These are phyloP conservation scores for Vinca minor DNA, from an alignment of 257 asterid genomes.

Conservation along the genomic window DNA sequence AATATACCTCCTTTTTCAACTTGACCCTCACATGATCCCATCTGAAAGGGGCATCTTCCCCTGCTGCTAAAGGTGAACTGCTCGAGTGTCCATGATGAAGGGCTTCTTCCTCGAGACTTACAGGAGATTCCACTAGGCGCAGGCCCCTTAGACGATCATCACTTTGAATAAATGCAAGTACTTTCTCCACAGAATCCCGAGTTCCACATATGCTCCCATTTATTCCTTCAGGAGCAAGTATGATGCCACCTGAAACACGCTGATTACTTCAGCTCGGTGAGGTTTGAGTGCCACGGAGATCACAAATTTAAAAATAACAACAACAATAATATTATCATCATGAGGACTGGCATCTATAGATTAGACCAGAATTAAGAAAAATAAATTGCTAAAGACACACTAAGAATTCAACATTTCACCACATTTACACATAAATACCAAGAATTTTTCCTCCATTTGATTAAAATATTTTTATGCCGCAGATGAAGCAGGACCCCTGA, in stretches of 20 bases:
- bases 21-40: conserved; percentile 99
- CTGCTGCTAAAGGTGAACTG: conserved; percentile 92
- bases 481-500: too few relatives aligned
- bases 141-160: conserved; percentile 72
- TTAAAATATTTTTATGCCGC: background rate
- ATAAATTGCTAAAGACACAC: background rate
- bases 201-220: conserved; percentile 92
- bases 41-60: conserved; percentile 96
- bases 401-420: background rate
- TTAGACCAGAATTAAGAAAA: background rate
- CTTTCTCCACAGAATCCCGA: conserved; percentile 57
- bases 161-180: conserved; percentile 60
- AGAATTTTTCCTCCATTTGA: background rate
- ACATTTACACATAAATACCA: background rate
- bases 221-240: conserved; percentile 97
- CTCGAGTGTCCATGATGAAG: conserved; percentile 84
- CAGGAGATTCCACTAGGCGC: conserved; percentile 80
- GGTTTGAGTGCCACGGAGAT: conserved; percentile 22
- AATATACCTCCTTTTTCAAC: conserved; percentile 80
- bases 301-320: background rate
- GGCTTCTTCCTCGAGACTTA: conserved; percentile 95
- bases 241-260: conserved; percentile 98
- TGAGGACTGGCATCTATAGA: background rate
- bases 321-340: too few relatives aligned
- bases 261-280: conserved; percentile 70